These are phyloP conservation scores for Cladorrhinum sp. DNA, from an alignment of 2,329 filamentous ascomycete species.

Conservation along the genomic window DNA sequence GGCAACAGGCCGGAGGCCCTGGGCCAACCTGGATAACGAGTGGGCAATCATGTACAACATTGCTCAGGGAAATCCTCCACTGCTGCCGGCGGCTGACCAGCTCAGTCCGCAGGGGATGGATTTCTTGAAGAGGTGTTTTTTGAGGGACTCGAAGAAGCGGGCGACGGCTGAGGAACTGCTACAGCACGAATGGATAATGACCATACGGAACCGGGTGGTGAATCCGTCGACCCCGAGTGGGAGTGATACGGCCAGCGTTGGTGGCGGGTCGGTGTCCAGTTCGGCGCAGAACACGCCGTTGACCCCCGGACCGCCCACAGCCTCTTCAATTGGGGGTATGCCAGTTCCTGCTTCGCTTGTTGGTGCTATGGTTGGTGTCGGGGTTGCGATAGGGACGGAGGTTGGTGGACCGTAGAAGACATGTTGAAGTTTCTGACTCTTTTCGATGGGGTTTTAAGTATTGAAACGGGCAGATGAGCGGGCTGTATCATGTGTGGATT, in stretches of 20 bases:
- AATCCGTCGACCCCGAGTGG: constrained; percentile 60
- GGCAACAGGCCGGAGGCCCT: constrained; percentile 90
- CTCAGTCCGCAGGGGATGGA: constrained; percentile 81
- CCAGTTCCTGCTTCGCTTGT: constrained; percentile 33
- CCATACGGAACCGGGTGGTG: constrained; percentile 62
- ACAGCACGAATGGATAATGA: constrained; percentile 87
- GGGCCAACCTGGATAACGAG: constrained; percentile 95
- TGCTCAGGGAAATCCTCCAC: constrained; percentile 89
- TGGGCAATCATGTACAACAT: constrained; percentile 99
- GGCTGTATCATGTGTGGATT: too few relatives aligned
- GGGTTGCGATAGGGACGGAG: background rate
- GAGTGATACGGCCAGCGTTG: constrained; percentile 45
- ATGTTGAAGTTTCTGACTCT: background rate
- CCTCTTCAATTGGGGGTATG: constrained; percentile 28
- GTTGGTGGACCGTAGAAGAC: background rate
- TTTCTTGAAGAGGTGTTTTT: constrained; percentile 83
- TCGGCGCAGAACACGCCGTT: constrained; percentile 37
- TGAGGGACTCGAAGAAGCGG: constrained; percentile 74
- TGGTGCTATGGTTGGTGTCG: background rate
- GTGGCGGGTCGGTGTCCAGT: constrained; percentile 32
- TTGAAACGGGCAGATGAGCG: too few relatives aligned
- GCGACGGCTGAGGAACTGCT: constrained; percentile 83
- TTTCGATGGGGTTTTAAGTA: background rate
- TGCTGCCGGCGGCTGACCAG: constrained; percentile 77
- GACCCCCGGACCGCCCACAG: background rate